Evolutionary conservation across 78 protist genomes (phyloP), one percentile per base, ranked within the genome.

Genomic region (Bigelowiella natans): DNA sequence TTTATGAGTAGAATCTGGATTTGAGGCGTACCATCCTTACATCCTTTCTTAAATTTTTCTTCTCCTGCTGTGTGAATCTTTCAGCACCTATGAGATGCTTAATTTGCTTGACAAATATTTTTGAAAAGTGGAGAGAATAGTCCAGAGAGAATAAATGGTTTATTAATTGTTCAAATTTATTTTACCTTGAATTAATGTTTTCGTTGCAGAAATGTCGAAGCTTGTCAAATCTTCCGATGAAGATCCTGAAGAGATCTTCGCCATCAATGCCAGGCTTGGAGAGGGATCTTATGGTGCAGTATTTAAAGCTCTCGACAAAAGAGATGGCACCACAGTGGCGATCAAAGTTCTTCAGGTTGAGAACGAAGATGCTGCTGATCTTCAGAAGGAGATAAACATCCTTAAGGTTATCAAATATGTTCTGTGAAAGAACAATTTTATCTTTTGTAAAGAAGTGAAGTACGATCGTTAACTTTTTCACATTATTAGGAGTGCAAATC

Each of bases 381-480:
- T 87, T 11, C 11, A 28, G 7, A 87, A 87, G 64, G 89, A 87
- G n/a, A 87, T 87, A 26, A 87, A 87, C 89, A 87, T 87, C 11
- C 64, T 87, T 34, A 83, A 83, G 86, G 73, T 51, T 7, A 51
- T 18, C 73, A 51, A 18, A 51, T 26, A 51, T 51, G 73, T 51
- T 26, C n/a, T n/a, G n/a, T n/a, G n/a, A n/a, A n/a, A n/a, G n/a
- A n/a, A n/a, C n/a, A n/a, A n/a, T n/a, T n/a, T n/a, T n/a, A n/a
- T n/a, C n/a, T n/a, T n/a, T n/a, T n/a, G n/a, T n/a, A n/a, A n/a
- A n/a, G n/a, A n/a, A n/a, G n/a, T n/a, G n/a, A n/a, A n/a, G n/a
- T n/a, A 26, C 73, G 34, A 18, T 51, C 18, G 73, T 51, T n/a
- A 18, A 51, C 73, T 51, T 51, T 7, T 51, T 51, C 73, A 7